A percentile compares a stretch with the other conserved stretches of the same genome.
These are phyloP conservation scores for Neofusicoccum kwambonambiense DNA, from an alignment of 2,329 filamentous ascomycete species.

Conservation along the genomic window DNA sequence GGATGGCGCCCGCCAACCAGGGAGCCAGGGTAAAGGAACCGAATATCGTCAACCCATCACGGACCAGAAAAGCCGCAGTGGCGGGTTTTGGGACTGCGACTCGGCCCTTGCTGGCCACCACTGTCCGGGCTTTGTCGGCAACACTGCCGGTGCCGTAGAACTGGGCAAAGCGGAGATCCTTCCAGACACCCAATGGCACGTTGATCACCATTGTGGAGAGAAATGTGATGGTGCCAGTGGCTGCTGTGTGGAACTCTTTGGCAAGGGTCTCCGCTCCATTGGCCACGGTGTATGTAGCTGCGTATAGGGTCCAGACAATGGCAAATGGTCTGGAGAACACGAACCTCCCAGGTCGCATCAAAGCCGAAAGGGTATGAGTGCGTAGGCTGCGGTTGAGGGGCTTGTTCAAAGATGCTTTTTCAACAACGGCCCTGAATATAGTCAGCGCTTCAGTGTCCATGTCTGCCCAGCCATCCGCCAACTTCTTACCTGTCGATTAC, in stretches of 20 bases:
- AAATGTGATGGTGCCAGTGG: constrained; percentile 26
- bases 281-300: constrained; percentile 29
- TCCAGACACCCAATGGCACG: constrained; percentile 29
- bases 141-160: constrained; percentile 23
- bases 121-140: constrained; percentile 1
- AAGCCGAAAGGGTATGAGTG: constrained; percentile 24
- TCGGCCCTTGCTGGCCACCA: too few relatives aligned
- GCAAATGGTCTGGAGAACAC: constrained; percentile 30
- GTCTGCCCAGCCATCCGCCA: background rate
- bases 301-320: constrained; percentile 31
- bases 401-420: constrained; percentile 26
- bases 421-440: constrained; percentile 25
- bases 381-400: constrained; percentile 22
- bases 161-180: constrained; percentile 32
- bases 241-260: constrained; percentile 19
- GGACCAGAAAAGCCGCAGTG: constrained; percentile 28
- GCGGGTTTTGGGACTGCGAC: constrained; percentile 19
- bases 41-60: constrained; percentile 32
- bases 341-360: constrained; percentile 27
- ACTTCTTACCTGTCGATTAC: constrained; percentile 29
- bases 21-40: constrained; percentile 31
- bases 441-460: background rate
- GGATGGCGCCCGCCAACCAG: constrained; percentile 24
- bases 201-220: constrained; percentile 29
- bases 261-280: constrained; percentile 27